Conservation (phyloP, 176 grass and related monocot genomes). For the Chrysopogon serrulatus region DNA sequence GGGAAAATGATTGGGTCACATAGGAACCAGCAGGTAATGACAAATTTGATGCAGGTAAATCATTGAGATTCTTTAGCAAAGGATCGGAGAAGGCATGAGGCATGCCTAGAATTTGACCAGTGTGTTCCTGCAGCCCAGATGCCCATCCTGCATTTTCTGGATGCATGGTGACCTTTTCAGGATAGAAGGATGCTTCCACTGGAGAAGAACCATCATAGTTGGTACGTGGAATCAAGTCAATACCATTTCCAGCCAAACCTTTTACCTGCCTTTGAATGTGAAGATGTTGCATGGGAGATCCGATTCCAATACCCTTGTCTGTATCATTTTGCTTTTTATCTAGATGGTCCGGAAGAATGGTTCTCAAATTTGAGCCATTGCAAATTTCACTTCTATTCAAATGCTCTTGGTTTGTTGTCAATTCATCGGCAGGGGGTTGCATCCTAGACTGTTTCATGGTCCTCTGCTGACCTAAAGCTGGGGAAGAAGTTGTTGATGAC, state of each 20-base stretch:
- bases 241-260: slow-evolving; percentile 35
- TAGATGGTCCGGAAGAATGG: slow-evolving; percentile 12
- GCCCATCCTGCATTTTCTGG: slow-evolving; percentile 13
- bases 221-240: slow-evolving; percentile 29
- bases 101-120: slow-evolving; percentile 37
- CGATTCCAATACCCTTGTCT: slow-evolving; percentile 4
- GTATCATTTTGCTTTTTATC: slow-evolving; percentile 23
- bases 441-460: slow-evolving; percentile 33
- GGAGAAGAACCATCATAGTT: slow-evolving; percentile 36
- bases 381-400: slow-evolving; percentile 36
- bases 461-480: slow-evolving; percentile 34
- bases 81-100: slow-evolving; percentile 71
- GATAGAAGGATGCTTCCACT: slow-evolving; percentile 38
- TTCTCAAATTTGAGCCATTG: slow-evolving; percentile 20
- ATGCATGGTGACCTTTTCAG: slow-evolving; percentile 39
- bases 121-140: slow-evolving; percentile 26
- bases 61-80: slow-evolving; percentile 35
- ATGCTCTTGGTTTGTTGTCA: slow-evolving; percentile 11
- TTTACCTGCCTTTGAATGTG: slow-evolving; percentile 35
- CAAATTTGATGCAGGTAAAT: slow-evolving; percentile 33
- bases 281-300: slow-evolving; percentile 11
- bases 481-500: slow-evolving; percentile 38
- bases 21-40: slow-evolving; percentile 35
- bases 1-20: slow-evolving; percentile 36
- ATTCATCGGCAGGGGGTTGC: slow-evolving; percentile 30